Evolutionary conservation across 1,284 basidiomycete species (phyloP).

Genomic region (Schizophyllum commune): DNA sequence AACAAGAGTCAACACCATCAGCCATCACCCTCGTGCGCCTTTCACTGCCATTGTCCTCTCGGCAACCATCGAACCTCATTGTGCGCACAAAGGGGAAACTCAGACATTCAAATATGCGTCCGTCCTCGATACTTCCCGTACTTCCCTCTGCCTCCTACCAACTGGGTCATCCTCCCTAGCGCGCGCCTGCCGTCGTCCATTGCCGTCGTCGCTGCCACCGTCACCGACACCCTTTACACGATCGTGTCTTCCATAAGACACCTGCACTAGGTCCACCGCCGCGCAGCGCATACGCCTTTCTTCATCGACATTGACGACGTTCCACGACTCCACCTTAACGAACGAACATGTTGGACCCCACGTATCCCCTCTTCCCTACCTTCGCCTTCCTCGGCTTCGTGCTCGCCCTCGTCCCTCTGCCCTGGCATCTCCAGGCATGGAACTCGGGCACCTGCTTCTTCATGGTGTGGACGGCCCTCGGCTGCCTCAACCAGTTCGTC

Average conservation of each 20-base stretch:
- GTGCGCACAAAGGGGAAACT: neutral
- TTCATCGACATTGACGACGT: neutral
- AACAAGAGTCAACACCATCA: neutral
- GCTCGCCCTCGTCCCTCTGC: constrained; percentile 30
- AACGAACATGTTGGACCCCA: constrained; percentile 10
- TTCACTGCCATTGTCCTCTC: neutral
- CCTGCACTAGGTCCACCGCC: too few relatives aligned
- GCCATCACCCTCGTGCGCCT: too few relatives aligned
- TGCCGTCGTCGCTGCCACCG: too few relatives aligned
- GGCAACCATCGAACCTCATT: neutral
- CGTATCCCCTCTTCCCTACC: constrained; percentile 22
- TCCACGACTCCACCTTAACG: neutral
- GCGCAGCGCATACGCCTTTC: too few relatives aligned
- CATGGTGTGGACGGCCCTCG: constrained; percentile 29
- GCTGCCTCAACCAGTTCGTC: constrained; percentile 27
- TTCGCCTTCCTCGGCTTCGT: constrained; percentile 29
- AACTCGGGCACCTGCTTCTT: constrained; percentile 37
- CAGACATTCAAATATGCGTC: neutral
- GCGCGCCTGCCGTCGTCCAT: too few relatives aligned
- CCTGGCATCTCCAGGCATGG: constrained; percentile 36
- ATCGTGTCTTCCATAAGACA: too few relatives aligned
- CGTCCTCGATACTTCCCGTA: too few relatives aligned
- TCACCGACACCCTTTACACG: too few relatives aligned
- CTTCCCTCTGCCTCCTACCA: neutral
- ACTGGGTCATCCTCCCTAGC: too few relatives aligned